phyloP scores from a whole-genome alignment of 2,329 filamentous ascomycete species.

The Ophiostoma himal-ulmi region DNA sequence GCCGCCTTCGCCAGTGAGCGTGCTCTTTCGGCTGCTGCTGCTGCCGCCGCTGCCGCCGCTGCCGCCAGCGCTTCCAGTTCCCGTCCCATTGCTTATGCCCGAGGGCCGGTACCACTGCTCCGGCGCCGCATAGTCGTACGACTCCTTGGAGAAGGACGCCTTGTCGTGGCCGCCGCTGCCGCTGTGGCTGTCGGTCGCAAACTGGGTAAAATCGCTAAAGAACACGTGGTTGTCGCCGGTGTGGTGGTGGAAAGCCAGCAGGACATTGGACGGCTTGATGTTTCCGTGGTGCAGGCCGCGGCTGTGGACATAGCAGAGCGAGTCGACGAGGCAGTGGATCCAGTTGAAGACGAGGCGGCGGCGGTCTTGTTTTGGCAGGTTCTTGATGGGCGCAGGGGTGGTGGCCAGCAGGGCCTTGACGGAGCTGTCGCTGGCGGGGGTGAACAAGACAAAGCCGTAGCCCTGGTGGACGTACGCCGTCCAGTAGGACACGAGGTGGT shows the following conservation, averaged over 20 bases:
- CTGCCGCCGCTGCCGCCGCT: conserved; percentile 37
- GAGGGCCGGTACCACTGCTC: conserved; percentile 53
- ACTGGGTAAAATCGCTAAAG: conserved; percentile 55
- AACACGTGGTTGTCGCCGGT: conserved; percentile 60
- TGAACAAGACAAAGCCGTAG: conserved; percentile 59
- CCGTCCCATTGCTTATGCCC: conserved; percentile 33
- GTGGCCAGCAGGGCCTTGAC: conserved; percentile 62
- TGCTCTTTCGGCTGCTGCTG: conserved; percentile 27
- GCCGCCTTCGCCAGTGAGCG: conserved; percentile 18
- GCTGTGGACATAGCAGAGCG: conserved; percentile 61
- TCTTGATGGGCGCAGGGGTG: conserved; percentile 57
- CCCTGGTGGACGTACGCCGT: conserved; percentile 63
- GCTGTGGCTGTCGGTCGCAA: conserved; percentile 39
- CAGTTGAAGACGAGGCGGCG: conserved; percentile 61
- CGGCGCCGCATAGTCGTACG: conserved; percentile 67
- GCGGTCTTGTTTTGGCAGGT: conserved; percentile 54
- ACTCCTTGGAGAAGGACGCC: conserved; percentile 57
- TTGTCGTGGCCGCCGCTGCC: conserved; percentile 35
- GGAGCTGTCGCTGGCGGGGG: conserved; percentile 60
- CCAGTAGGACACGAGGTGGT: conserved; percentile 65
- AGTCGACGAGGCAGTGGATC: conserved; percentile 67
- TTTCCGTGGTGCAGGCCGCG: conserved; percentile 59
- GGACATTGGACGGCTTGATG: conserved; percentile 65
- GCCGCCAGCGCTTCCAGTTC: conserved; percentile 19
- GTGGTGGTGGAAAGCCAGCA: conserved; percentile 39